Conservation (phyloP, 345 rosid genomes). For the Luvunga scandens region DNA sequence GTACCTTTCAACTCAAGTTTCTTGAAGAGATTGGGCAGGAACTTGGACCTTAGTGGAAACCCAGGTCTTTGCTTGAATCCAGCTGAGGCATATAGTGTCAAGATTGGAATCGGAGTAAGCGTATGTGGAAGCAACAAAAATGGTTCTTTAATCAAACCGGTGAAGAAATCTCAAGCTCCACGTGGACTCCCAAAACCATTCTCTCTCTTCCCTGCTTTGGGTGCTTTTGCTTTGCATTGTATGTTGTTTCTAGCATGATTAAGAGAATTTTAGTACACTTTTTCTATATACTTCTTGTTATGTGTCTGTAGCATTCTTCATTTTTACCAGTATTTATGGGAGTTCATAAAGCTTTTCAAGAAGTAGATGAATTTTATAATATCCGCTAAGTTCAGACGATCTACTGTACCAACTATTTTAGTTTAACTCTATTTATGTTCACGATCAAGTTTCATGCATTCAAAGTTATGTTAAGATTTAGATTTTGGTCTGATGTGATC, state of each 20-base stretch:
- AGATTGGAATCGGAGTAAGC: slow-evolving; percentile 64
- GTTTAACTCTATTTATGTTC: slow-evolving; percentile 4
- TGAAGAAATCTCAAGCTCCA: slow-evolving; percentile 46
- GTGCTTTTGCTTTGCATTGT: slow-evolving; percentile 28
- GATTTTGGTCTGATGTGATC: not conserved
- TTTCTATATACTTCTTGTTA: not conserved
- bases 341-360: not conserved
- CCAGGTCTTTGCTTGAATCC: slow-evolving; percentile 76
- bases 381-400: slow-evolving; percentile 2
- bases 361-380: not conserved
- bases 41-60: slow-evolving; percentile 81
- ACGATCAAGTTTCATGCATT: not conserved
- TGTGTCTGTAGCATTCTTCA: slow-evolving; percentile 5
- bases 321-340: slow-evolving; percentile 1
- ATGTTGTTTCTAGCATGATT: slow-evolving; percentile 27
- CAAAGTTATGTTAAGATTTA: slow-evolving; percentile 2
- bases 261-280: not conserved
- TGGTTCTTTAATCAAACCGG: slow-evolving; percentile 31
- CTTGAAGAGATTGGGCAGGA: slow-evolving; percentile 58
- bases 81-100: slow-evolving; percentile 49
- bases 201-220: slow-evolving; percentile 28
- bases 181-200: slow-evolving; percentile 22
- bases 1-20: slow-evolving; percentile 76
- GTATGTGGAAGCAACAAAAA: slow-evolving; percentile 52
- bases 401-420: slow-evolving; percentile 3